These are phyloP conservation scores for Penicillium sp. DNA, from an alignment of 2,329 filamentous ascomycete species.

Conservation along the genomic window DNA sequence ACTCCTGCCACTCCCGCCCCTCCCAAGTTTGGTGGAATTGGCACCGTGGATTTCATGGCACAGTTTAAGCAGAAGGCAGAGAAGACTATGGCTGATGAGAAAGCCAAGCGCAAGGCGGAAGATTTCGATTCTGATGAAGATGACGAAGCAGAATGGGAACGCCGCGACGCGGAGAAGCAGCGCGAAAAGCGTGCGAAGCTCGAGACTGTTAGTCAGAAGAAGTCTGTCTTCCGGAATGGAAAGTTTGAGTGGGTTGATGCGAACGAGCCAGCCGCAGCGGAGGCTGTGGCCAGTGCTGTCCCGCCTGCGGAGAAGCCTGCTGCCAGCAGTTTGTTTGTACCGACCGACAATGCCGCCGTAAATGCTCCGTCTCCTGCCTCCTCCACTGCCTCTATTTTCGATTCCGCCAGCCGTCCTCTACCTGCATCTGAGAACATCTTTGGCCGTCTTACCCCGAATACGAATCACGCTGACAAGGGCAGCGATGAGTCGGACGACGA, in stretches of 20 bases:
- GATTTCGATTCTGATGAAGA: constrained; percentile 57
- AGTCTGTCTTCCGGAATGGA: constrained; percentile 33
- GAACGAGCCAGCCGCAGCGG: constrained; percentile 17
- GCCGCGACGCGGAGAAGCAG: constrained; percentile 48
- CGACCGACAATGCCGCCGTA: neutral
- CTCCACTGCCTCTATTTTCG: constrained; percentile 31
- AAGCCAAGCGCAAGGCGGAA: constrained; percentile 52
- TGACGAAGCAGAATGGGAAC: constrained; percentile 52
- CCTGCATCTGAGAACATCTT: constrained; percentile 40
- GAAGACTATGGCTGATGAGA: constrained; percentile 45
- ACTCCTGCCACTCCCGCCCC: constrained; percentile 6
- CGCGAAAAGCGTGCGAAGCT: constrained; percentile 47
- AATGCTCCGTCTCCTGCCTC: constrained; percentile 11
- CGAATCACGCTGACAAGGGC: constrained; percentile 27
- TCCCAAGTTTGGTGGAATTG: constrained; percentile 35
- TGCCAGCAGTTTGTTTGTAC: neutral
- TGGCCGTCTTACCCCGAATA: constrained; percentile 35
- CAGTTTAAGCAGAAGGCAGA: constrained; percentile 46
- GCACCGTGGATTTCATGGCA: constrained; percentile 42
- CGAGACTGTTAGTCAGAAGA: constrained; percentile 38
- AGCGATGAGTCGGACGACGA: constrained; percentile 25
- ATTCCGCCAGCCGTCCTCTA: constrained; percentile 29
- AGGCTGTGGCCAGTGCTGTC: constrained; percentile 3
- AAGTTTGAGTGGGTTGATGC: constrained; percentile 36
- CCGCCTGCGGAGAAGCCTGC: constrained; percentile 3